phyloP scores from a whole-genome alignment of 106 monocot species.

The Acorus calamus region DNA sequence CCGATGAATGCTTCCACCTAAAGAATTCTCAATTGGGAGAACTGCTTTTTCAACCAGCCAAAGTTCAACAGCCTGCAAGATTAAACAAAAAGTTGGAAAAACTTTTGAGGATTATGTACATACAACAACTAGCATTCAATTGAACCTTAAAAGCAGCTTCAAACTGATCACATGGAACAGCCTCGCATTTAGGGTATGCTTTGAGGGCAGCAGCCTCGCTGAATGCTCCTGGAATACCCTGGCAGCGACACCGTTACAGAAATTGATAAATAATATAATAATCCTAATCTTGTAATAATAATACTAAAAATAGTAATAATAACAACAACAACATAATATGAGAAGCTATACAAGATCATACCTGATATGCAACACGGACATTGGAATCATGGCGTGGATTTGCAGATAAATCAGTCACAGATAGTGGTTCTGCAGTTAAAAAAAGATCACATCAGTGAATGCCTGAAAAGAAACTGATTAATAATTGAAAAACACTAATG shows the following conservation, averaged over 20 bases:
- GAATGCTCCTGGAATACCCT: constrained; percentile 26
- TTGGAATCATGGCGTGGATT: constrained; percentile 34
- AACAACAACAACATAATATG: background rate
- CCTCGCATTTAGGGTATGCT: constrained; percentile 26
- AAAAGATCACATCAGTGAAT: background rate
- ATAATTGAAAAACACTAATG: no score
- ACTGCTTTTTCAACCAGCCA: constrained; percentile 72
- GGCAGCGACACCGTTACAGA: constrained; percentile 7
- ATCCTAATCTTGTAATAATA: background rate
- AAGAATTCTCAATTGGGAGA: constrained; percentile 79
- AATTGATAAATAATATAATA: background rate
- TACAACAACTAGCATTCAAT: background rate
- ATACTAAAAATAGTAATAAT: background rate
- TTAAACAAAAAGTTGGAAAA: background rate
- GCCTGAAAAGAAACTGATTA: background rate
- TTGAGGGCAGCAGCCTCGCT: constrained; percentile 28
- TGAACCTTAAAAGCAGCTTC: constrained; percentile 40
- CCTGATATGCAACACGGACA: constrained; percentile 72
- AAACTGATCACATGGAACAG: constrained; percentile 29
- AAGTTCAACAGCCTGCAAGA: constrained; percentile 62
- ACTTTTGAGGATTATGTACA: no score
- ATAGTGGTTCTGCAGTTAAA: constrained; percentile 47
- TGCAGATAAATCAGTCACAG: constrained; percentile 28
- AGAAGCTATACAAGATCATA: constrained; percentile 2
- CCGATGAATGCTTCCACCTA: constrained; percentile 57